phyloP scores from a whole-genome alignment of 2,329 filamentous ascomycete species.

The Metarhizium guizhouense region DNA sequence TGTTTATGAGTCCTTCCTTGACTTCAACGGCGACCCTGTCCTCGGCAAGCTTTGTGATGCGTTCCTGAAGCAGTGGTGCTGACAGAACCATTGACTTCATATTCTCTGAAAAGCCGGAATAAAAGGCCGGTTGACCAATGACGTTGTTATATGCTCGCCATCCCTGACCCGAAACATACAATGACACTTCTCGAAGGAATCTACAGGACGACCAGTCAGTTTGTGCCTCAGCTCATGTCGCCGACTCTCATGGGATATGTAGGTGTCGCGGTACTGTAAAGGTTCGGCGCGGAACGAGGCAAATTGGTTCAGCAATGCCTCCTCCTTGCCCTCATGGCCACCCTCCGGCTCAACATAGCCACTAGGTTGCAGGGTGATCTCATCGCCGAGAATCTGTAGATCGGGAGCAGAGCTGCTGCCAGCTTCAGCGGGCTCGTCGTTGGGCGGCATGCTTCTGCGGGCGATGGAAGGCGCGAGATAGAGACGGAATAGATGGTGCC shows the following conservation, averaged over 20 bases:
- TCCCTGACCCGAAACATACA: constrained; percentile 86
- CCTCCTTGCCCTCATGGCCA: constrained; percentile 47
- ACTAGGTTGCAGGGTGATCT: constrained; percentile 66
- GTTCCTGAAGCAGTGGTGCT: constrained; percentile 63
- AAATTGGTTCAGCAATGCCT: constrained; percentile 71
- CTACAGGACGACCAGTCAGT: constrained; percentile 29
- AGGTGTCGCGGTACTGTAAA: constrained; percentile 37
- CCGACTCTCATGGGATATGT: not conserved
- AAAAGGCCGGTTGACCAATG: constrained; percentile 89
- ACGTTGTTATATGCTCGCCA: constrained; percentile 92
- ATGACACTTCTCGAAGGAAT: constrained; percentile 86
- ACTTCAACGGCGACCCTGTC: constrained; percentile 68
- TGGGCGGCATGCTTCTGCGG: constrained; percentile 19
- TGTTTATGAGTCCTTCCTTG: constrained; percentile 57
- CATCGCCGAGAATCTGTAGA: constrained; percentile 65
- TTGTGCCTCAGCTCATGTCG: not conserved
- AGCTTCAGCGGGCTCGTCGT: constrained; percentile 20
- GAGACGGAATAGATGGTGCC: not conserved
- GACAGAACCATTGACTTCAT: constrained; percentile 74
- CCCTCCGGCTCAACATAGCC: constrained; percentile 51
- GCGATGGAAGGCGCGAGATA: not conserved
- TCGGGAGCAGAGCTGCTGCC: constrained; percentile 52
- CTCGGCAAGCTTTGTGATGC: constrained; percentile 69
- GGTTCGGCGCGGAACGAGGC: constrained; percentile 71
- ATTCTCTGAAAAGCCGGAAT: constrained; percentile 80